phyloP scores from a whole-genome alignment of 768 basidiomycete species.

The Heimioporus sp. region DNA sequence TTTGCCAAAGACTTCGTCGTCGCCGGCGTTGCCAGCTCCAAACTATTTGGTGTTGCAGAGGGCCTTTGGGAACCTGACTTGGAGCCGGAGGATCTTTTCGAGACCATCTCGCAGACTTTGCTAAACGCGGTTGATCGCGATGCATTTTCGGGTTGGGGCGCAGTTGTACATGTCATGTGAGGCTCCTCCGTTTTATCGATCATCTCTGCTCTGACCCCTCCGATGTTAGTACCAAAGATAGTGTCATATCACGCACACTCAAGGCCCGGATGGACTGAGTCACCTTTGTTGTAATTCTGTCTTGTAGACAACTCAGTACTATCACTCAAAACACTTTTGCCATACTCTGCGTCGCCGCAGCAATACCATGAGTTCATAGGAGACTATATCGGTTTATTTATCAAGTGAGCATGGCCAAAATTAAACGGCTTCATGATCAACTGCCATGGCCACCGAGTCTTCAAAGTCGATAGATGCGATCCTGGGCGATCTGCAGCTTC shows the following conservation, averaged over 20 bases:
- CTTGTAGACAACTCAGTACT: constrained; percentile 13
- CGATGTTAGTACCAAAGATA: constrained; percentile 61
- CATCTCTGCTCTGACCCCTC: constrained; percentile 6
- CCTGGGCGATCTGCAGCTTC: constrained; percentile 14
- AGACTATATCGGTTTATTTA: background rate
- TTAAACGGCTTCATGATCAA: too few relatives aligned
- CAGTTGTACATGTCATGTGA: constrained; percentile 92
- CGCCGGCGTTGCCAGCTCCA: constrained; percentile 86
- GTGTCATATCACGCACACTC: constrained; percentile 78
- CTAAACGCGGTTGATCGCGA: constrained; percentile 95
- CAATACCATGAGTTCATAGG: too few relatives aligned
- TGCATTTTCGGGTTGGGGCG: constrained; percentile 97
- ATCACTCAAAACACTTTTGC: too few relatives aligned
- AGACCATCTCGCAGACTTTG: constrained; percentile 95
- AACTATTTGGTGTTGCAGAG: constrained; percentile 96
- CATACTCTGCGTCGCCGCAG: too few relatives aligned
- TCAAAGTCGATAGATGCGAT: constrained; percentile 5
- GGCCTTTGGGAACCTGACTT: constrained; percentile 98
- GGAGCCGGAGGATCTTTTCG: constrained; percentile 95
- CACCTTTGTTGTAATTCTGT: constrained; percentile 9
- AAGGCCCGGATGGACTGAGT: constrained; percentile 89
- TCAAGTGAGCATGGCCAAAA: background rate
- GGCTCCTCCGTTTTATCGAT: constrained; percentile 28
- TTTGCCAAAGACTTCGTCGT: constrained; percentile 98
- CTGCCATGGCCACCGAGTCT: background rate